Base-by-base conservation (phyloP, 768 basidiomycete species). In the Hypholoma sublateritium region DNA sequence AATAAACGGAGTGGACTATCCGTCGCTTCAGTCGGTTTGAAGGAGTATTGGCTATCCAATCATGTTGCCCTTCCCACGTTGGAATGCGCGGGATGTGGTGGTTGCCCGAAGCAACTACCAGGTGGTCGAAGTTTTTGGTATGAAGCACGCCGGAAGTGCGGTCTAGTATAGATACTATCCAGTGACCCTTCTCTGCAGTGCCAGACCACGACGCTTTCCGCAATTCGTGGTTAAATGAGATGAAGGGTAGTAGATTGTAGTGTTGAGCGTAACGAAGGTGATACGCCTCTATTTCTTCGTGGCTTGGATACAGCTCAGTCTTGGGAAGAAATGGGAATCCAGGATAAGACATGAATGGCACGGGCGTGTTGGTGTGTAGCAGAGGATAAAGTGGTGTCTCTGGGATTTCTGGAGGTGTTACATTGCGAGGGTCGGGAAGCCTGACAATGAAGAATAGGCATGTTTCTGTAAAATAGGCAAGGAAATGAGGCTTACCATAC, bases 271-370 rank as follows among this genome's bases (percentile, higher is more conserved):
- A 81, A 21, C 76, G 69, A 9, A 53, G 65, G 56, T 84, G 83
- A 58, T 86, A 86, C 21, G 69, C 64, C 37, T 73, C 65, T 12
- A 86, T 67, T 51, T 74, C 64, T 47, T 80, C 72, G 55, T 82
- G 79, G 2, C 69, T 67, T 1, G 85, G 77, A 62, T 74, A 85
- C 5, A 87, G 70, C 2, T 80, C 76, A 4, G 82, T 84, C 5
- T 72, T 70, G 0, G 77, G 78, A 0, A 75, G 78, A 53, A 80
- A 85, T 0, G 83, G 77, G 65, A 82, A 80, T 7, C 71, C 65
- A n/a, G 82, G 83, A 61, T 78, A 83, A 0, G 83, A 79, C 82
- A 85, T 85, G 8, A 74, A 75, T 1, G 84, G 84, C 3, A 79
- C 73, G 13, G 83, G 81, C 0, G 80, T 82, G 65, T 85, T 85